Conservation (phyloP, 2,329 filamentous ascomycete species). For the Apiospora hydei region DNA sequence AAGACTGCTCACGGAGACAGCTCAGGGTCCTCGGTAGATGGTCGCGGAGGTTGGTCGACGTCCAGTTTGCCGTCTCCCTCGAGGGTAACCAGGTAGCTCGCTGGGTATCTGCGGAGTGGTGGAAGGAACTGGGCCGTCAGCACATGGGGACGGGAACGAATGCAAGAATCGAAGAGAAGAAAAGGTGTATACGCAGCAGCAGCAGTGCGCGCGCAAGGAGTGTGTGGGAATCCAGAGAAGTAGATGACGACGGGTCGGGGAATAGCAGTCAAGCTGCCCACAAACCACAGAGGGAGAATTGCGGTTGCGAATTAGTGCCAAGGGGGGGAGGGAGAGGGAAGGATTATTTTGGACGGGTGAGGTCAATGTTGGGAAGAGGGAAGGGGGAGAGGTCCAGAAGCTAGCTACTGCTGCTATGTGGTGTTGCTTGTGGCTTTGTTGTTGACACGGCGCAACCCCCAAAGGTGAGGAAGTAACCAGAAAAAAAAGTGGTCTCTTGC, state of each 20-base stretch:
- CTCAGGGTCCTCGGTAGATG: conserved; percentile 15
- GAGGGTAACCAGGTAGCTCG: background rate
- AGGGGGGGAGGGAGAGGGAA: conserved; percentile 20
- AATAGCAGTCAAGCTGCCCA: conserved; percentile 24
- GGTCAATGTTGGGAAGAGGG: conserved; percentile 26
- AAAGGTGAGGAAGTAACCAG: conserved; percentile 23
- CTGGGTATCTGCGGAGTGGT: conserved; percentile 20
- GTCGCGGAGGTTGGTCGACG: conserved; percentile 16
- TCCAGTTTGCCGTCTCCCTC: conserved; percentile 23
- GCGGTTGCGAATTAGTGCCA: conserved; percentile 20
- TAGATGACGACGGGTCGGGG: conserved; percentile 6
- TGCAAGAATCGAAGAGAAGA: conserved; percentile 22
- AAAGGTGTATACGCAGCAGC: conserved; percentile 23
- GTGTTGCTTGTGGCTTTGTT: conserved; percentile 22
- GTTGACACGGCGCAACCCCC: conserved; percentile 25
- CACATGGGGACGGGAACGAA: conserved; percentile 24
- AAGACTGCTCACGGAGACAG: conserved; percentile 20
- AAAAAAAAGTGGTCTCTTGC: conserved; percentile 24
- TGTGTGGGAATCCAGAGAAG: conserved; percentile 19
- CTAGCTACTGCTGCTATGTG: conserved; percentile 26
- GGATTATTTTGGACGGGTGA: conserved; percentile 16
- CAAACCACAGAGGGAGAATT: conserved; percentile 22
- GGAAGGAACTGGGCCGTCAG: conserved; percentile 23
- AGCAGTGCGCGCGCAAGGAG: conserved; percentile 22
- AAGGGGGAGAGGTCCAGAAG: conserved; percentile 31